Conservation (phyloP, 2,329 filamentous ascomycete species). For the Didymella exigua region DNA sequence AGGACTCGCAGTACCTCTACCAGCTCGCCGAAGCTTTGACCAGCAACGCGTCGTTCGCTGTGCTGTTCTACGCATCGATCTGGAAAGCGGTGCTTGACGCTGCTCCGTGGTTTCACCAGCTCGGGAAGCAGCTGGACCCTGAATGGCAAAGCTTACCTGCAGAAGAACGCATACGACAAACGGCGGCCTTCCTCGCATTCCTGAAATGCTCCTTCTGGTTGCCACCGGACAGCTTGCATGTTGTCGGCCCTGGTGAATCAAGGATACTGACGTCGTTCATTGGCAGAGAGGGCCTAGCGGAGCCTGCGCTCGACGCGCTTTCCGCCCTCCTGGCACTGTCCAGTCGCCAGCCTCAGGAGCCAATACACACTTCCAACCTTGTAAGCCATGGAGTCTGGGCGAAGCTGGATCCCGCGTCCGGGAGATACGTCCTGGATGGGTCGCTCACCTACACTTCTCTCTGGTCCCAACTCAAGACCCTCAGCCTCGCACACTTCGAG, state of each 20-base stretch:
- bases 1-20: constrained; percentile 29
- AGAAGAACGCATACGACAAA: constrained; percentile 14
- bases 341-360: constrained; percentile 5
- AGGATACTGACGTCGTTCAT: constrained; percentile 28
- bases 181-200: constrained; percentile 32
- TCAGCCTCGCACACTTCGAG: constrained; percentile 27
- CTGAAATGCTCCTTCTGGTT: constrained; percentile 44
- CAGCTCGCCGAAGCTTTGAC: constrained; percentile 33
- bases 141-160: not conserved
- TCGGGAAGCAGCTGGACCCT: not conserved
- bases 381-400: constrained; percentile 7
- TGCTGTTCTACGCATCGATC: constrained; percentile 18
- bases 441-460: constrained; percentile 29
- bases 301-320: constrained; percentile 31
- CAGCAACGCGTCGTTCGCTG: constrained; percentile 23
- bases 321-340: constrained; percentile 36
- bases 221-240: constrained; percentile 24
- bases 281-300: constrained; percentile 28
- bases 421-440: constrained; percentile 4
- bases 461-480: constrained; percentile 28
- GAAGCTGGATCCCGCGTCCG: not conserved
- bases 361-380: constrained; percentile 12
- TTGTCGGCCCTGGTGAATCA: constrained; percentile 24
- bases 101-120: not conserved
- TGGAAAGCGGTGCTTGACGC: constrained; percentile 7